phyloP scores from a whole-genome alignment of 1,284 basidiomycete genomes.

The Fistulina hepatica region DNA sequence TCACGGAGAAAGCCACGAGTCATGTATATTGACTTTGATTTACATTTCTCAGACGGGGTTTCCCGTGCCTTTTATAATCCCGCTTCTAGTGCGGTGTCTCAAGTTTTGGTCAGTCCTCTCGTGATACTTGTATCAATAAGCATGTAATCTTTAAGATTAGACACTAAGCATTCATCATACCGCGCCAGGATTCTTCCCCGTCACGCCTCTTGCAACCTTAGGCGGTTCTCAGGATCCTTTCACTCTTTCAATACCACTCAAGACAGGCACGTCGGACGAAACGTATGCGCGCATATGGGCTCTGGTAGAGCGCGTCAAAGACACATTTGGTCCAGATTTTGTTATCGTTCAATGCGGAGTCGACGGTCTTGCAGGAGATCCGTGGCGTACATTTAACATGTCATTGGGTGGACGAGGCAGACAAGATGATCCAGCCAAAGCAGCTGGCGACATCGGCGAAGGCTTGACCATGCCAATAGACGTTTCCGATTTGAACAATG shows the following conservation, averaged over 20 bases:
- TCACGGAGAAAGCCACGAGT: conserved; percentile 53
- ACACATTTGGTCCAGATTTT: conserved; percentile 65
- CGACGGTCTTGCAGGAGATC: conserved; percentile 80
- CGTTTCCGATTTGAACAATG: too few relatives aligned
- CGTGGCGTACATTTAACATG: too few relatives aligned
- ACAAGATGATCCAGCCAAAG: too few relatives aligned
- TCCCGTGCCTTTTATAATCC: conserved; percentile 60
- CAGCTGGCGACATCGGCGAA: too few relatives aligned
- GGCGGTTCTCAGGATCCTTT: conserved; percentile 45
- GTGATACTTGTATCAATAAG: not conserved
- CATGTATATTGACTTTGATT: conserved; percentile 86
- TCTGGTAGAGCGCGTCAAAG: conserved; percentile 47
- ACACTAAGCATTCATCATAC: conserved; percentile 81
- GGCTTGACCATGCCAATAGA: too few relatives aligned
- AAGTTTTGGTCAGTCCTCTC: conserved; percentile 55
- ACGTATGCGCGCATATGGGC: conserved; percentile 59
- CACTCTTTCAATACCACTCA: conserved; percentile 67
- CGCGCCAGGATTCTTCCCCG: conserved; percentile 76
- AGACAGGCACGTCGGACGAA: conserved; percentile 47
- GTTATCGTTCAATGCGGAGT: conserved; percentile 79
- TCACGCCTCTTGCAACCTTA: conserved; percentile 42
- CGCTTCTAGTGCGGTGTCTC: conserved; percentile 24
- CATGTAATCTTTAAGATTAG: conserved; percentile 19
- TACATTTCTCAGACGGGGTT: conserved; percentile 88
- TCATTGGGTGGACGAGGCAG: conserved; percentile 44